Base-by-base conservation (phyloP, 2,329 filamentous ascomycete genomes). In the Xylariaceae sp. region DNA sequence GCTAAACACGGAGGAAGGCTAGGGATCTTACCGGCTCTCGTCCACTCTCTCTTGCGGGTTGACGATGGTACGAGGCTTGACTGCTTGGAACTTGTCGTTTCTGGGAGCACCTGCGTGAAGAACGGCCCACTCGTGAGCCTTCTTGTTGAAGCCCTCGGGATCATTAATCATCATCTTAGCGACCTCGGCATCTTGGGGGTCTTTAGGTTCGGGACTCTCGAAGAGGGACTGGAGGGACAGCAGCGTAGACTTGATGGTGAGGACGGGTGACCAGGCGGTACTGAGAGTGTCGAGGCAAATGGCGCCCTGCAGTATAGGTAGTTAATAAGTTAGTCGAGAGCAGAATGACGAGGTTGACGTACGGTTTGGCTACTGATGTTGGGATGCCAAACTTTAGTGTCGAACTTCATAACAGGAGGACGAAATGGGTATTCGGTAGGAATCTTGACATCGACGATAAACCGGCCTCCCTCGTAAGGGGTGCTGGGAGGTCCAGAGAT, bases 231-330 rank as follows among this genome's bases (percentile, higher is more conserved):
- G 93, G 28, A 99, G 82, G 24, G 93, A 97, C 57, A 99, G 87
- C 41, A 99, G 85, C 33, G 94, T 92, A 17, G 92, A 96, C 78
- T 97, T 98, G 74, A 99, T 94, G 12, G 94, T 99, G 60, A 97
- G 84, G 21, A 99, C 93, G 0, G 95, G 95, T 5, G 94, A 96
- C 95, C 95, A 99, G 66, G 90, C 92, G 11, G 85, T 85, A 8
- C 90, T 88, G 14, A 99, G 84, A 0, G 93, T 98, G 72, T 99
- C 95, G 52, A 99, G 87, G 71, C 95, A 99, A 73, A 99, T 99
- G 23, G 93, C 94, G 53, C 95, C 95, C 92, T 98, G 61, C 7
- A 2, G 9, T 12, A 9, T 11, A 23, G 43, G 26, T n/a, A 28
- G 12, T 12, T 9, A 24, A 41, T 53, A 17, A 51, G 40, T 33